Base-by-base conservation (phyloP, 2,329 filamentous ascomycete genomes). In the Nectriaceae sp. region DNA sequence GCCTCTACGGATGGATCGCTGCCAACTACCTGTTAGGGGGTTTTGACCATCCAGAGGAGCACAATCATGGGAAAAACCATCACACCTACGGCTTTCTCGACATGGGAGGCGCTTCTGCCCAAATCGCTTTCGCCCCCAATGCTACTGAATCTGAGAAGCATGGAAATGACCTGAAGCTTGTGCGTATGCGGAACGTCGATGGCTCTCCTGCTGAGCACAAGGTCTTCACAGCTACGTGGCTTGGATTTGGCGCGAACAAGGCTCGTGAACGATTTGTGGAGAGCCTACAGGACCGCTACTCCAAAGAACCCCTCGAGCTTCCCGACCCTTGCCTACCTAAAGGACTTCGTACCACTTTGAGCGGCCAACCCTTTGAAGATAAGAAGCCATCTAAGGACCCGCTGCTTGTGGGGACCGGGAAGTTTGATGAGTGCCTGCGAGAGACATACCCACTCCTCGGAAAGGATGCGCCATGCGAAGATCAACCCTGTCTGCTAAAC, bases 61-160 rank as follows among this genome's bases (percentile, higher is more conserved):
- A 96, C 61, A 75, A 83, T 44, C 90, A 96, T 67, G 91, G 90
- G 44, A 91, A 96, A 56, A 83, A 82, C 21, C 94, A 97, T 66
- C 89, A 92, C 64, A 99, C 94, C 0, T 99, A 97, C 68, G 94
- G 94, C 1, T 99, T 99, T 64, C 75, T 99, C 52, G 94, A 99
- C 66, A 99, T 99, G 95, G 94, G 94, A 42, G 94, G 94, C 43
- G 94, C 94, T 21, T 97, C 93, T 0, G 93, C 94, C 15, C 94
- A 99, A 71, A 97, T 99, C 63, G 94, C 95, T 0, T 99, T 99
- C 69, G 93, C 92, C 2, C 94, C 94, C 1, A 99, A 99, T 69
- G 74, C 81, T 4, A 97, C 94, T 1, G 94, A 99, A 68, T 86
- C 91, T 2, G 82, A 85, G 62, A 94, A 91, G 64, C 95, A 99